Percentiles rank a stretch among this genome's conserved stretches.
These are phyloP conservation scores for Mikania micrantha DNA, from an alignment of 129 eudicot genomes.

Conservation along the genomic window DNA sequence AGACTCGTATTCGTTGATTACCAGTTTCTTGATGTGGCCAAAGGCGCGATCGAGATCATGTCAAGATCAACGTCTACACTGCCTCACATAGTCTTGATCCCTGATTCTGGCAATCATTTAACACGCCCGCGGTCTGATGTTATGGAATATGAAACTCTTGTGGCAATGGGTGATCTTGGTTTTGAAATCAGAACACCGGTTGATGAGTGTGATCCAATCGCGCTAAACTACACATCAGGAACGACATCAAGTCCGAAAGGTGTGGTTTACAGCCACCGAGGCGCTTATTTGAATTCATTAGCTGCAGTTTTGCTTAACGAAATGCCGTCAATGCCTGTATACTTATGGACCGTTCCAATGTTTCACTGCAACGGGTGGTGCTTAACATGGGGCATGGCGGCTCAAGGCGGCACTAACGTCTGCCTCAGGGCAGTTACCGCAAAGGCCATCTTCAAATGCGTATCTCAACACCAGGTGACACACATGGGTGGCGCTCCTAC, in stretches of 20 bases:
- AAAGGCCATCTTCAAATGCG: conserved; percentile 9
- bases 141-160: conserved; percentile 16
- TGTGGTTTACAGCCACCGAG: conserved; percentile 38
- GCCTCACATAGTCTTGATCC: conserved; percentile 37
- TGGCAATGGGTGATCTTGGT: conserved; percentile 22
- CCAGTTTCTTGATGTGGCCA: conserved; percentile 17
- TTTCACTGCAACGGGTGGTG: conserved; percentile 49
- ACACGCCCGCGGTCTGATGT: background rate
- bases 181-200: conserved; percentile 25
- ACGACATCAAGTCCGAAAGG: conserved; percentile 40
- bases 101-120: background rate
- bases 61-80: conserved; percentile 6
- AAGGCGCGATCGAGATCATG: conserved; percentile 23
- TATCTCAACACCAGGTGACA: conserved; percentile 28
- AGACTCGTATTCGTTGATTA: conserved; percentile 28
- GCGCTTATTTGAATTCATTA: conserved; percentile 32
- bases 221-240: conserved; percentile 42
- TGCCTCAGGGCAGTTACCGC: conserved; percentile 29
- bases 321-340: conserved; percentile 24
- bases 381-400: conserved; percentile 34
- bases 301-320: conserved; percentile 14
- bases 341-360: conserved; percentile 41
- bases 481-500: conserved; percentile 41
- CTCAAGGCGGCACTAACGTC: conserved; percentile 35
- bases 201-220: conserved; percentile 34